A percentile compares a stretch with the other conserved stretches of the same genome.
Evolutionary conservation across 1,284 basidiomycete genomes (phyloP).

Genomic region (Cutaneotrichosporon arboriforme): DNA sequence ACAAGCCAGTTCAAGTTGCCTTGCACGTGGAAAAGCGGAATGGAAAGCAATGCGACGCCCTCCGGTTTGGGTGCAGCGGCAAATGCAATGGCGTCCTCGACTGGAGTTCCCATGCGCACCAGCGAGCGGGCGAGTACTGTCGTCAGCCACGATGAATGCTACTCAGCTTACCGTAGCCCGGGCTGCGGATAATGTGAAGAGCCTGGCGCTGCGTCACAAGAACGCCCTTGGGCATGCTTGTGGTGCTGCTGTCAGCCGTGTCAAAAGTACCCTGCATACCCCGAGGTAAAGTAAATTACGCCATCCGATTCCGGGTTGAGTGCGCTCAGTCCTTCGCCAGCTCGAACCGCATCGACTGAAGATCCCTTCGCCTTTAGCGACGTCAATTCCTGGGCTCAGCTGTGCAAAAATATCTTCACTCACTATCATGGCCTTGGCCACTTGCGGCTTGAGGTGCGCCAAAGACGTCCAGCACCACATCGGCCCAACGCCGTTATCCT

Average conservation of each 20-base stretch:
- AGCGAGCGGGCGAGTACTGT: conserved; percentile 23
- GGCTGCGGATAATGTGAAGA: conserved; percentile 21
- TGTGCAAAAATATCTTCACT: neutral
- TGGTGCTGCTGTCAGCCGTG: conserved; percentile 21
- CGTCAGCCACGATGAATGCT: neutral
- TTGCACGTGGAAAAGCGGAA: conserved; percentile 45
- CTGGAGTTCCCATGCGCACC: conserved; percentile 28
- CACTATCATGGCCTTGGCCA: neutral
- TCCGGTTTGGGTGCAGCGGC: conserved; percentile 11
- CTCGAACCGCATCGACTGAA: conserved; percentile 2
- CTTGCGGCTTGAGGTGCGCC: neutral
- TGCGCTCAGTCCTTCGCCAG: conserved; percentile 10
- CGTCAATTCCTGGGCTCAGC: conserved; percentile 5
- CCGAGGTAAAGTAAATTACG: conserved; percentile 40
- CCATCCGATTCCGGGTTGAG: conserved; percentile 38
- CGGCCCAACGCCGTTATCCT: conserved; percentile 1
- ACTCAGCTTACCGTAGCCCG: conserved; percentile 21
- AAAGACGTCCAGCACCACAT: conserved; percentile 9
- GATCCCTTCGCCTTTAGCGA: neutral
- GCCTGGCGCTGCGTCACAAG: conserved; percentile 41
- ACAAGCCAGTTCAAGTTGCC: conserved; percentile 40
- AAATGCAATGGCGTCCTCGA: conserved; percentile 8
- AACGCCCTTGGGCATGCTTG: conserved; percentile 39
- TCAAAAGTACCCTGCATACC: conserved; percentile 8
- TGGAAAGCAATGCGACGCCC: conserved; percentile 24